Evolutionary conservation across 352 stramenopile species (phyloP), one percentile per base, ranked within the genome.

Genomic region (Phytopythium oedochilum): DNA sequence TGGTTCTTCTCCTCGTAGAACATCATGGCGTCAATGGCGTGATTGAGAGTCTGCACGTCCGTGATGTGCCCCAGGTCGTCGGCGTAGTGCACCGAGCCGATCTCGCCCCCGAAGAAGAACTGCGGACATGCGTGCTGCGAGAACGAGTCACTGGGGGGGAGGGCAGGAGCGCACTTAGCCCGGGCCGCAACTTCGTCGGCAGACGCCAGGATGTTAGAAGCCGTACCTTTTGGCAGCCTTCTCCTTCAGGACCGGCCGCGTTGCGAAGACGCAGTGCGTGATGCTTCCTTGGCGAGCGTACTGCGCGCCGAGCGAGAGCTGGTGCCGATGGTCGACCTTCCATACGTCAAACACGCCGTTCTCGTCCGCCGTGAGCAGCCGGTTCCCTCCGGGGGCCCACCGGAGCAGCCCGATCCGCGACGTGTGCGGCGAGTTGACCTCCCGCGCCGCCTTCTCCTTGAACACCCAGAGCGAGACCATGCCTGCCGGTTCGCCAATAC

Each of bases 41-140:
- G 83, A 59, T 88, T 89, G 38, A 89, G 65, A 36, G 83, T 72
- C 47, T 97, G 86, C 25, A 98, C 84, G 38, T 97, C 85, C 17
- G 86, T 89, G 53, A 96, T 95, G 61, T 97, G 88, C 2, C 92
- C 92, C 9, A 97, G 61, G 53, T 98, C 93, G 62, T 98, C 92
- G 0, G 88, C 88, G 55, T 96, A 96, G 69, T 93, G 86, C 7
- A 98, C 80, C 18, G 81, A 83, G 2, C 93, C 94, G 22, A 79
- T 73, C 53, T 97, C 86, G n/a, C 87, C 91, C n/a, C 88, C 91
- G 52, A 97, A 95, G 63, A 98, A 98, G 60, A 98, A 98, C 28
- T 88, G 76, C 25, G 86, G 86, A 45, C 84, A 94, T 6, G 68
- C 61, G 8, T 70, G 66, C 46, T 86, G 74, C 9, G 77, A 66